Percentiles rank a stretch among this genome's conserved stretches.
These are phyloP conservation scores for Podospora pseudopauciseta DNA, from an alignment of 495 filamentous ascomycete species.

Conservation along the genomic window DNA sequence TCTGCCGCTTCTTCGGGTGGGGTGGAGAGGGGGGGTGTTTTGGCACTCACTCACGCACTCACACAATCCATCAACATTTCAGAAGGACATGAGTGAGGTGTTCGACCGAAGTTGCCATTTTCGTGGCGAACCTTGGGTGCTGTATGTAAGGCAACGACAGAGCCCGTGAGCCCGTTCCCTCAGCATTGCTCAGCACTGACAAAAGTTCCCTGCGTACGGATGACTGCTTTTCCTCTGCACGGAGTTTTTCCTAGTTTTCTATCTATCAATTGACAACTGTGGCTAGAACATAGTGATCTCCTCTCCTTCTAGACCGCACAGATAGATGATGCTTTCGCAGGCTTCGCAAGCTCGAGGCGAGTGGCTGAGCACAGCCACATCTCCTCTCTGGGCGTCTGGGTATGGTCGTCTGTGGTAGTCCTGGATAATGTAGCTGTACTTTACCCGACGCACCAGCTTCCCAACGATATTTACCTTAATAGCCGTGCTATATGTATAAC, in stretches of 20 bases:
- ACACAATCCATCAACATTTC: neutral
- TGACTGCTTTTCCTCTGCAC: too few relatives aligned
- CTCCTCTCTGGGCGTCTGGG: too few relatives aligned
- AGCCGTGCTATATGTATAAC: neutral
- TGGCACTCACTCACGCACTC: neutral
- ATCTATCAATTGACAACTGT: too few relatives aligned
- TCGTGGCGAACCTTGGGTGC: too few relatives aligned
- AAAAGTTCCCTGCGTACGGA: neutral
- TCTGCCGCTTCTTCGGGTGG: neutral
- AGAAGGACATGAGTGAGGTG: neutral
- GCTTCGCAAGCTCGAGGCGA: neutral
- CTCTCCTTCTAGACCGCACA: too few relatives aligned
- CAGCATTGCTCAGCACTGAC: neutral
- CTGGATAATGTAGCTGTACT: slow-evolving; percentile 2
- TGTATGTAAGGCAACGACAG: too few relatives aligned
- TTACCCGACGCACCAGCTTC: neutral
- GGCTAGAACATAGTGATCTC: too few relatives aligned
- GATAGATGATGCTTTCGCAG: neutral
- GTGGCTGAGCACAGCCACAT: neutral
- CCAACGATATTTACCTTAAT: neutral
- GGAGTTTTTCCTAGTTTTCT: too few relatives aligned
- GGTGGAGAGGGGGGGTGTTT: neutral
- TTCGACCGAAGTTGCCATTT: neutral
- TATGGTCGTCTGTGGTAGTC: neutral
- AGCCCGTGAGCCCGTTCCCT: too few relatives aligned